Evolutionary conservation across 2,329 filamentous ascomycete species (phyloP), one percentile per base, ranked within the genome.

Genomic region (Fusarium redolens): DNA sequence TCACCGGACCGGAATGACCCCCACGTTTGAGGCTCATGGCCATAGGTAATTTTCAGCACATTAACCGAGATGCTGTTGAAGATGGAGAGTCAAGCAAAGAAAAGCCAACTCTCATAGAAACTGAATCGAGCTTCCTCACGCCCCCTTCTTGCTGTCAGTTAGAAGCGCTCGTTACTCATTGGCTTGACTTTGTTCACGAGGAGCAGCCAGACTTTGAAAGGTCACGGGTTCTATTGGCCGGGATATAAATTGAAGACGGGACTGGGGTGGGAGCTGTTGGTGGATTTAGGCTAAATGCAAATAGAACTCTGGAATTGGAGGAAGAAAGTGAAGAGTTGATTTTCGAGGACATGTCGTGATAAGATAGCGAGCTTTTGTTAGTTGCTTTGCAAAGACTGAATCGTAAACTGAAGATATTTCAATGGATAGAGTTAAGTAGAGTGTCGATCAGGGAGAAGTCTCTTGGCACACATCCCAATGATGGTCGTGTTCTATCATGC

Each of bases 161-260:
- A 78, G 65, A 78, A 78, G 76, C 76, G 76, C 76, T 64, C 41
- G 37, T 28, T 55, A 57, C 40, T 61, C 31, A 78, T 78, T 78
- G 76, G 76, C 43, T 63, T 67, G 60, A 58, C 60, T 50, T 28
- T 57, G 61, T 55, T 69, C 72, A 65, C 61, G 71, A 70, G 69
- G 68, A 75, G 40, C 44, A 48, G 38, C 41, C 33, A 57, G 55
- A 43, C 50, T 54, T 62, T 61, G 20, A 25, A 28, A 68, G 44
- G 55, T 55, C 58, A 48, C 43, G 41, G 30, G 57, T 57, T 52
- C 47, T 50, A 77, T 75, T 77, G 66, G 75, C 47, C 47, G 56
- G 73, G 73, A 60, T 74, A 69, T 69, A 25, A 35, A 65, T 61
- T 52, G 15, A 25, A 61, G 48, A 47, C 18, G 38, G 37, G 22